Percentiles rank a stretch among this genome's conserved stretches.
These are phyloP conservation scores for Stevia rebaudiana DNA, from an alignment of 140 eudicot genomes.

Conservation along the genomic window DNA sequence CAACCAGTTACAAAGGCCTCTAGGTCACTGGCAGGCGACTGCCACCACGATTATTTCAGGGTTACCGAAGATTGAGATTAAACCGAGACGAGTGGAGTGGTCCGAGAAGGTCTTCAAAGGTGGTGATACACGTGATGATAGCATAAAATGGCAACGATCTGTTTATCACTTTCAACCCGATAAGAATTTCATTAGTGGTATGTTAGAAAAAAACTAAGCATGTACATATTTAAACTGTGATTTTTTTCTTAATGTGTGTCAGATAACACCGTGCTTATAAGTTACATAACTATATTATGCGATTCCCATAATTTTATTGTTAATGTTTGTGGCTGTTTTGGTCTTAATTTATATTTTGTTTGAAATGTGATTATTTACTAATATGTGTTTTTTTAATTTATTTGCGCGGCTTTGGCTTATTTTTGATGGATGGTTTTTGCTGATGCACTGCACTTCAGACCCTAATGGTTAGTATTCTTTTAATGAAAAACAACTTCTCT, in stretches of 20 bases:
- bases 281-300: too few relatives aligned
- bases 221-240: too few relatives aligned
- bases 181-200: conserved; percentile 24
- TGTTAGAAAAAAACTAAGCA: too few relatives aligned
- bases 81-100: conserved; percentile 25
- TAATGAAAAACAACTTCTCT: too few relatives aligned
- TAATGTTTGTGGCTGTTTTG: too few relatives aligned
- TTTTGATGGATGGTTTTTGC: conserved; percentile 14
- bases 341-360: not conserved
- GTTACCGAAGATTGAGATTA: not conserved
- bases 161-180: conserved; percentile 29
- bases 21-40: not conserved
- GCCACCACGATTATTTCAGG: not conserved
- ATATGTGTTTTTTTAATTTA: conserved; percentile 7
- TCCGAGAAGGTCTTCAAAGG: conserved; percentile 35
- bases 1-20: conserved; percentile 16
- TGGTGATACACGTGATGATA: not conserved
- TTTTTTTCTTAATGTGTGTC: too few relatives aligned
- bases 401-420: conserved; percentile 1
- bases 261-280: not conserved
- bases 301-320: not conserved
- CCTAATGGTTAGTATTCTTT: conserved; percentile 1
- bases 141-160: conserved; percentile 22
- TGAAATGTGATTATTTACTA: not conserved
- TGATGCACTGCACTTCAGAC: conserved; percentile 8